phyloP scores from a whole-genome alignment of 1,284 basidiomycete genomes.

The Ustilago esculenta region DNA sequence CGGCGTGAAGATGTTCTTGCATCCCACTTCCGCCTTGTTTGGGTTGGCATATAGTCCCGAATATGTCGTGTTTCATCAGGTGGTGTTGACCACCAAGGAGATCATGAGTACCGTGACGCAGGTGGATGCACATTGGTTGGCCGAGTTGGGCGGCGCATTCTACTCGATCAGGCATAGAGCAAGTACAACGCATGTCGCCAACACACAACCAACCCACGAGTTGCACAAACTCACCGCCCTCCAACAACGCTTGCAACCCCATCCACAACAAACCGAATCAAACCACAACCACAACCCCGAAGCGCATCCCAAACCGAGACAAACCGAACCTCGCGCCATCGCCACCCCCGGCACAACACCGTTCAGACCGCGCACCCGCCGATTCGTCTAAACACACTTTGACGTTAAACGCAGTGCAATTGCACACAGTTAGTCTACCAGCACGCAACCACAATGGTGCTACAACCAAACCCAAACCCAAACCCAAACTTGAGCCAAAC shows the following conservation, averaged over 20 bases:
- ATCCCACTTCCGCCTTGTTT: constrained; percentile 95
- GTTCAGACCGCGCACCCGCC: constrained; percentile 11
- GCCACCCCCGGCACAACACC: constrained; percentile 42
- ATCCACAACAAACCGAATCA: too few relatives aligned
- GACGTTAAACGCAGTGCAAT: too few relatives aligned
- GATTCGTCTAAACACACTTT: constrained; percentile 14
- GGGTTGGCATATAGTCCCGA: constrained; percentile 96
- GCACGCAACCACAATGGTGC: not conserved
- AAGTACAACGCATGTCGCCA: too few relatives aligned
- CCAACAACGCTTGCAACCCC: too few relatives aligned
- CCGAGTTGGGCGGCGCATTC: constrained; percentile 78
- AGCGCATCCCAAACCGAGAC: too few relatives aligned
- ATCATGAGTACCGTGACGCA: constrained; percentile 65
- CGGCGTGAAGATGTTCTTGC: constrained; percentile 83
- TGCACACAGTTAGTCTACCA: too few relatives aligned
- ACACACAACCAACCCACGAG: too few relatives aligned
- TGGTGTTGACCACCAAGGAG: constrained; percentile 53
- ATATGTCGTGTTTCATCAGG: constrained; percentile 95
- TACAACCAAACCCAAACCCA: too few relatives aligned
- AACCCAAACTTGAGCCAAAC: too few relatives aligned
- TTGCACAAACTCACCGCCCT: too few relatives aligned
- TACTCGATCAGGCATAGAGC: constrained; percentile 86
- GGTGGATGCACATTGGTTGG: constrained; percentile 67
- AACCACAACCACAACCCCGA: too few relatives aligned
- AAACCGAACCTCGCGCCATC: constrained; percentile 24